Conservation (phyloP, 345 rosid genomes). For the Zanthoxylum bungeanum region DNA sequence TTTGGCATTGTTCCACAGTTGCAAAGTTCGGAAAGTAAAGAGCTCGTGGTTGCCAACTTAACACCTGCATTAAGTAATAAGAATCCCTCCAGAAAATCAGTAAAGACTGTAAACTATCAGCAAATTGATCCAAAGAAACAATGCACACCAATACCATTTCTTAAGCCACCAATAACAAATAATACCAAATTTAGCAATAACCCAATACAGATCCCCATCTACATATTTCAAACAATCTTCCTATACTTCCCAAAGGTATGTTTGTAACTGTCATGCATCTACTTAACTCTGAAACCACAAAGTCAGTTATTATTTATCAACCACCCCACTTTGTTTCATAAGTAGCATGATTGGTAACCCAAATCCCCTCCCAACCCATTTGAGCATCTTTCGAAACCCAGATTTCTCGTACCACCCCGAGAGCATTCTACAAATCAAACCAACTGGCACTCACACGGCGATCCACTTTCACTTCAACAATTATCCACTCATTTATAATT, state of each 20-base stretch:
- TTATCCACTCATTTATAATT: neutral
- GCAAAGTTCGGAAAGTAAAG: slow-evolving; percentile 71
- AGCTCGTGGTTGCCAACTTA: slow-evolving; percentile 80
- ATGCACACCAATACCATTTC: neutral
- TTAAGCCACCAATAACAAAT: neutral
- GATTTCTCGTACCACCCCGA: neutral
- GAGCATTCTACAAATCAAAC: neutral
- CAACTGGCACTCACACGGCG: neutral
- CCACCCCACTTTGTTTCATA: no score
- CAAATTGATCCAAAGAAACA: neutral
- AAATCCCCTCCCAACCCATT: no score
- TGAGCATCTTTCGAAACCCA: no score
- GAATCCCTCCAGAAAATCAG: neutral
- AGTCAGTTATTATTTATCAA: no score
- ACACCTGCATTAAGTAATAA: slow-evolving; percentile 36
- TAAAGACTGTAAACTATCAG: neutral
- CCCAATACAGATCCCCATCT: neutral
- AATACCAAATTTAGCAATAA: neutral
- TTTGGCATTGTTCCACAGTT: slow-evolving; percentile 52
- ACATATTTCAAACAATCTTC: neutral
- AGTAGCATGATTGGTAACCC: no score
- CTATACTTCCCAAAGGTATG: neutral
- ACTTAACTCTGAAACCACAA: neutral
- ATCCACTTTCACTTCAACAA: neutral
- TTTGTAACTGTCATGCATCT: neutral